Evolutionary conservation across 768 basidiomycete genomes (phyloP).

Genomic region (Austroboletus eburneus): DNA sequence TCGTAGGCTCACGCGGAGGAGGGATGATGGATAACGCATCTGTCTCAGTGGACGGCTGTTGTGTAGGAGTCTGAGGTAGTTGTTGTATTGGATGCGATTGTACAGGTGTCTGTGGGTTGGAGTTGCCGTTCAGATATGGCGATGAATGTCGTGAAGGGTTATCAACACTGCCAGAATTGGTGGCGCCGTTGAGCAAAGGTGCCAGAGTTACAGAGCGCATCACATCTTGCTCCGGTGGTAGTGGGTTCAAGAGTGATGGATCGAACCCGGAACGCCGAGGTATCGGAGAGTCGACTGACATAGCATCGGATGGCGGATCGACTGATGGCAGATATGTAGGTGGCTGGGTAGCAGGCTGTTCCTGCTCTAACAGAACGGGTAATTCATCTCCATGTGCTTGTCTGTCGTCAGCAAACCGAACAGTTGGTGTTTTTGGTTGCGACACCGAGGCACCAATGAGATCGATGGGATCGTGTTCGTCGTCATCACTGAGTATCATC

Average conservation of each 20-base stretch:
- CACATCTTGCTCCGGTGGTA: conserved; percentile 31
- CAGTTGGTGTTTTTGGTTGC: conserved; percentile 33
- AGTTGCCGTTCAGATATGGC: conserved; percentile 10
- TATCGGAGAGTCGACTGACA: conserved; percentile 36
- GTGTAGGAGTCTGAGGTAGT: conserved; percentile 6
- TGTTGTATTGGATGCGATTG: not conserved
- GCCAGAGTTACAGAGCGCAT: conserved; percentile 21
- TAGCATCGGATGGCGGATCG: conserved; percentile 17
- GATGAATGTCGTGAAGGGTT: not conserved
- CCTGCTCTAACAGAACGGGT: conserved; percentile 11
- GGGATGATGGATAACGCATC: conserved; percentile 19
- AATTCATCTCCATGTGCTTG: conserved; percentile 13
- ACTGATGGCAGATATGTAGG: not conserved
- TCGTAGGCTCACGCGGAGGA: conserved; percentile 42
- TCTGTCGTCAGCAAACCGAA: conserved; percentile 48
- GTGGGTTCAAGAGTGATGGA: conserved; percentile 50
- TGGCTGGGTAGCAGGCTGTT: not conserved
- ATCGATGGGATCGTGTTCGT: conserved; percentile 49
- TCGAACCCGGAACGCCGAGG: conserved; percentile 45
- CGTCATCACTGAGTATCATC: conserved; percentile 41
- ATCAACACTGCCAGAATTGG: conserved; percentile 1
- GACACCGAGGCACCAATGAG: conserved; percentile 27
- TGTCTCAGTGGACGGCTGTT: conserved; percentile 10
- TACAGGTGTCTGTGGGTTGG: conserved; percentile 8
- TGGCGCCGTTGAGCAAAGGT: conserved; percentile 23